Percentiles rank a stretch among this genome's conserved stretches.
phyloP scores from a whole-genome alignment of 495 filamentous ascomycete species.

The Daldinia loculata region DNA sequence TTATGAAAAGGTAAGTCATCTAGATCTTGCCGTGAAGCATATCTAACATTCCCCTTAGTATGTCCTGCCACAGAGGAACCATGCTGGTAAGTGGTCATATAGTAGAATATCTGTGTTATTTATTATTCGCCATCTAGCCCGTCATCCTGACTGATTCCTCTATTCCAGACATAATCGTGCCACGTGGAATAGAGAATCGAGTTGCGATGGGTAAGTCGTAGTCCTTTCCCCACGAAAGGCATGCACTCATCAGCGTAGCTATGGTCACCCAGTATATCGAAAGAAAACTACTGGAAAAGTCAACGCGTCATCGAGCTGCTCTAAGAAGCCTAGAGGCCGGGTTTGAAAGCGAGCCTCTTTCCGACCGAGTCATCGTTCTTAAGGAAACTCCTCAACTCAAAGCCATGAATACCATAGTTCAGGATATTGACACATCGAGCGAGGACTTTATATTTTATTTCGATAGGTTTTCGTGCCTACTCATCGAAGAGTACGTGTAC shows the following conservation, averaged over 20 bases:
- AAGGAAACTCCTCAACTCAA: constrained; percentile 77
- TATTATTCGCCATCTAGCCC: background rate
- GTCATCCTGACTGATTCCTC: background rate
- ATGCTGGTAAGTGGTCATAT: constrained; percentile 67
- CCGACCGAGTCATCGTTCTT: constrained; percentile 74
- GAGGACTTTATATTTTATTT: constrained; percentile 99
- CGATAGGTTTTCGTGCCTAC: constrained; percentile 80
- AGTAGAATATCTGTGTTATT: background rate
- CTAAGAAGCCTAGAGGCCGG: constrained; percentile 75
- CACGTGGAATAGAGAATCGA: constrained; percentile 89
- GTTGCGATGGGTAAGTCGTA: constrained; percentile 80
- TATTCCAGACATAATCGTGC: constrained; percentile 85
- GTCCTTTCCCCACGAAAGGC: background rate
- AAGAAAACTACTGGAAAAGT: constrained; percentile 84
- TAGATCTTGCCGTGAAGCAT: background rate
- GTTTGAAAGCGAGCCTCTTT: constrained; percentile 74
- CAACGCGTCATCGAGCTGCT: constrained; percentile 77
- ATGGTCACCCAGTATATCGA: constrained; percentile 94
- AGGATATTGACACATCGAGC: constrained; percentile 76
- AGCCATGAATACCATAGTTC: constrained; percentile 90
- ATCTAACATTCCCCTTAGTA: constrained; percentile 54
- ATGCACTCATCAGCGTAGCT: constrained; percentile 56
- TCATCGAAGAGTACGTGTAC: constrained; percentile 76
- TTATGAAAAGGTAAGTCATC: constrained; percentile 66
- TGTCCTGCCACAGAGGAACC: constrained; percentile 85